Base-by-base conservation (phyloP, 805 yeast species). In the Ogataea nonfermentans region DNA sequence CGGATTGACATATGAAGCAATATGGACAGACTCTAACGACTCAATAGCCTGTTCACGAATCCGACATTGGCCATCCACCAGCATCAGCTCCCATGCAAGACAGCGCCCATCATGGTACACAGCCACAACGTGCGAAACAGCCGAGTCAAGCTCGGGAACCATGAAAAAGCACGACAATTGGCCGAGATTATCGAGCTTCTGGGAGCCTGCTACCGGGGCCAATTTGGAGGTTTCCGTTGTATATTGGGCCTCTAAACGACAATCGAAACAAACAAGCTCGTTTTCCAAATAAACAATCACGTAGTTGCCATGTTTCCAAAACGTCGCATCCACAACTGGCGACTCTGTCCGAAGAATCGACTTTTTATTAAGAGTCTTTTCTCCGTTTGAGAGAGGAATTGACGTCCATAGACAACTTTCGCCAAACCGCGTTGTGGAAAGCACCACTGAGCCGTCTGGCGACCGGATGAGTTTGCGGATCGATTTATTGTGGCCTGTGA, bases 401-500 rank as follows among this genome's bases (percentile, higher is more conserved):
- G 81, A 76, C 9, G 56, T 54, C 91, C 91, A 83, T 3, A 83
- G 60, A 29, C 72, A 70, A 49, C 76, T 79, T 43, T 79, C 84
- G 29, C 73, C 73, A 50, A 80, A 83, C 46, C 88, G 64, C 6
- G 83, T 75, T 9, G 72, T 60, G 1, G 88, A 75, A 9, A 84
- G 57, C 44, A 81, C 57, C 0, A 84, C 72, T 19, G 70, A 65
- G 24, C 90, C 91, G 52, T 79, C 77, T 6, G 78, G 65, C 1
- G 95, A 83, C 51, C 89, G 76, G 12, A 77, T 65, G 3, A 90
- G 59, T 34, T 70, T 72, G 48, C 76, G 78, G 15, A 90, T 79
- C 0, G 96, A 85, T 55, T 89, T 89, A 40, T 78, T 74, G 56
- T 89, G 96, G 1, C 98, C 98, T 2, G 95, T 87, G 39, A 82